These are phyloP conservation scores for Yamagishiella unicocca DNA, from an alignment of 139 green algal genomes.

Conservation along the genomic window DNA sequence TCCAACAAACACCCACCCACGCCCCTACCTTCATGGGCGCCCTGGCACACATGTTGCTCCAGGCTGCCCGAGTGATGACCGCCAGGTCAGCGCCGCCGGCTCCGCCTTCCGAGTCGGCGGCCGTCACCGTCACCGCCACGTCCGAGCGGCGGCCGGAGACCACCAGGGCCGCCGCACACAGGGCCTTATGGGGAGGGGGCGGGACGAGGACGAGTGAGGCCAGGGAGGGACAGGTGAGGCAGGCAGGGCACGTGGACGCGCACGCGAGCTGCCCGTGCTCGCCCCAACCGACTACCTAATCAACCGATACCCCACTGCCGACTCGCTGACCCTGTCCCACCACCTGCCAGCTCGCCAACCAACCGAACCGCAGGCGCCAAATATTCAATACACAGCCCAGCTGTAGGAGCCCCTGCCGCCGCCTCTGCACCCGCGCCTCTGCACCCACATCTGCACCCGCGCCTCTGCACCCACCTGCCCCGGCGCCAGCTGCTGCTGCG, in stretches of 20 bases:
- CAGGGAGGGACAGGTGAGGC: too few relatives aligned
- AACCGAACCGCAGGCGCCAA: too few relatives aligned
- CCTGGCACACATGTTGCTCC: constrained; percentile 16
- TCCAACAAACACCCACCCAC: neutral
- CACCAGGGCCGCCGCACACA: constrained; percentile 27
- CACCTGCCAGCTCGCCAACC: too few relatives aligned
- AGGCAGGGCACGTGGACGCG: too few relatives aligned
- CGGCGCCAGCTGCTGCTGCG: neutral
- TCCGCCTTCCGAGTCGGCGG: neutral
- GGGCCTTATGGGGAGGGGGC: too few relatives aligned
- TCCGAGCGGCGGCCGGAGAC: constrained; percentile 11
- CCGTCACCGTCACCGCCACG: neutral
- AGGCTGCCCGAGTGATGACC: neutral
- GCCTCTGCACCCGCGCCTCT: neutral
- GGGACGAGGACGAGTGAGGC: too few relatives aligned
- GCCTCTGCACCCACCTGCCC: constrained; percentile 1
- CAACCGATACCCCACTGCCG: too few relatives aligned
- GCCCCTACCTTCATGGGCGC: constrained; percentile 1
- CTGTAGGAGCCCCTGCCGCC: too few relatives aligned
- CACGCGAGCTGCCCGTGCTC: too few relatives aligned
- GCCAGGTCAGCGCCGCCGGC: neutral
- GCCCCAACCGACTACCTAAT: too few relatives aligned
- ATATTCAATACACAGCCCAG: too few relatives aligned
- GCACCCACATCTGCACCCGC: neutral
- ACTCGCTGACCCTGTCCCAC: too few relatives aligned